These are phyloP conservation scores for Somion occarium DNA, from an alignment of 1,284 basidiomycete genomes.

Conservation along the genomic window DNA sequence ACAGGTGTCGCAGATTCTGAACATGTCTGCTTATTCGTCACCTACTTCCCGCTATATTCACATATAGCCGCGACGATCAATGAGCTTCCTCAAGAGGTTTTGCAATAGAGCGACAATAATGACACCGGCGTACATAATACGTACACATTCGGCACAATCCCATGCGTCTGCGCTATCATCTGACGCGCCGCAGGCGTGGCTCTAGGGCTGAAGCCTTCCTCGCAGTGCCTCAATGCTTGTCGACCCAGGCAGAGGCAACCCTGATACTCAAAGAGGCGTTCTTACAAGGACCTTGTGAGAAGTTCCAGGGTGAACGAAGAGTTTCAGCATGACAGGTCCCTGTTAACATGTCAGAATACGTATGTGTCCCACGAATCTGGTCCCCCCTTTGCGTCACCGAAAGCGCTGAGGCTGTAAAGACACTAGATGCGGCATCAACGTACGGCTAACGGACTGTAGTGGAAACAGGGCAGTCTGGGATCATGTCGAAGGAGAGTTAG, in stretches of 20 bases:
- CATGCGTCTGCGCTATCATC: no score
- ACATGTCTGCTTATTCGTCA: not conserved
- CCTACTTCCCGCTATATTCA: not conserved
- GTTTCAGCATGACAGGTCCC: not conserved
- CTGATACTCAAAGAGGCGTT: not conserved
- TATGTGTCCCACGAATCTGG: not conserved
- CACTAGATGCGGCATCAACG: not conserved
- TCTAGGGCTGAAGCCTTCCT: no score
- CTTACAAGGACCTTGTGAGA: not conserved
- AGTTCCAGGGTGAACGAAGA: not conserved
- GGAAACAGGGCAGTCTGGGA: no score
- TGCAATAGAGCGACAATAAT: no score
- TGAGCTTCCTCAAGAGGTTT: no score
- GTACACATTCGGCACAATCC: no score
- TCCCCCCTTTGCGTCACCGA: not conserved
- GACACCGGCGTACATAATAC: no score
- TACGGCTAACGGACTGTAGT: no score
- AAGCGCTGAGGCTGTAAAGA: not conserved
- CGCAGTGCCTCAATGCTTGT: no score
- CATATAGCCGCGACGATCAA: not conserved
- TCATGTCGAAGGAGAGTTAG: no score
- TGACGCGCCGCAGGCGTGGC: no score
- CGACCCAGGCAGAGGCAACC: no score
- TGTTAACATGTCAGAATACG: not conserved
- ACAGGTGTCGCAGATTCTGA: not conserved